Conservation (phyloP, 148 eudicot genomes). For the Cornus controversa region DNA sequence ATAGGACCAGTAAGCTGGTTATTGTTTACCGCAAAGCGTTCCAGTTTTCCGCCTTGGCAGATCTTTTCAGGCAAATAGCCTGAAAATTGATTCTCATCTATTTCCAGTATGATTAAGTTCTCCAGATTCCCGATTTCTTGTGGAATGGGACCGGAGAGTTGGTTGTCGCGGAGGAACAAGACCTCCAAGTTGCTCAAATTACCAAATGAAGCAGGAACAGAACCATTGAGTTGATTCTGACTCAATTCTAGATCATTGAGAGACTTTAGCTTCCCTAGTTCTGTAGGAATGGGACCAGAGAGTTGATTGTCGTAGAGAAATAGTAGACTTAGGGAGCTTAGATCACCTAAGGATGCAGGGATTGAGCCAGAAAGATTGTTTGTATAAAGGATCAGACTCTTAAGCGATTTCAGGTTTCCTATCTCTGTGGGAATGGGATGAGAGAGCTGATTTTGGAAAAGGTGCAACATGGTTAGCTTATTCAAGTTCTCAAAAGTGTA, state of each 20-base stretch:
- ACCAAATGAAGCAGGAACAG: constrained; percentile 13
- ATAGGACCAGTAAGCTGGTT: constrained; percentile 3
- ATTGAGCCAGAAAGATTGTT: too few species aligned
- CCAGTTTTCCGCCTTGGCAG: constrained; percentile 22
- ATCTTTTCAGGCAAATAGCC: constrained; percentile 21
- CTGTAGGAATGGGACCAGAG: constrained; percentile 22
- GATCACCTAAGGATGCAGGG: constrained; percentile 14
- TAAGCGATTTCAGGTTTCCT: too few species aligned
- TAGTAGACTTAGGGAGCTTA: constrained; percentile 10
- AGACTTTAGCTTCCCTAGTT: constrained; percentile 20
- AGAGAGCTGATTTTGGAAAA: constrained; percentile 29
- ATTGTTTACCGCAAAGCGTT: constrained; percentile 18
- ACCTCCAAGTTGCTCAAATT: not conserved
- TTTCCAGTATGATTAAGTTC: constrained; percentile 11
- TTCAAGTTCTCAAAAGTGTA: constrained; percentile 26
- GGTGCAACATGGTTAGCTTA: constrained; percentile 24
- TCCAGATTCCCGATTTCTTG: constrained; percentile 15
- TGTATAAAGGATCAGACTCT: too few species aligned
- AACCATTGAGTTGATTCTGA: constrained; percentile 21
- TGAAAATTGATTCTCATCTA: constrained; percentile 25
- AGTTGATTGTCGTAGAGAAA: constrained; percentile 29
- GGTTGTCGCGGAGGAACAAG: constrained; percentile 21
- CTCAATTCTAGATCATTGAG: constrained; percentile 25
- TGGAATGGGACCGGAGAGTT: not conserved
- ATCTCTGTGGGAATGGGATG: not conserved